Base-by-base conservation (phyloP, 163 green algal species). In the Coccomyxa subellipsoidea region DNA sequence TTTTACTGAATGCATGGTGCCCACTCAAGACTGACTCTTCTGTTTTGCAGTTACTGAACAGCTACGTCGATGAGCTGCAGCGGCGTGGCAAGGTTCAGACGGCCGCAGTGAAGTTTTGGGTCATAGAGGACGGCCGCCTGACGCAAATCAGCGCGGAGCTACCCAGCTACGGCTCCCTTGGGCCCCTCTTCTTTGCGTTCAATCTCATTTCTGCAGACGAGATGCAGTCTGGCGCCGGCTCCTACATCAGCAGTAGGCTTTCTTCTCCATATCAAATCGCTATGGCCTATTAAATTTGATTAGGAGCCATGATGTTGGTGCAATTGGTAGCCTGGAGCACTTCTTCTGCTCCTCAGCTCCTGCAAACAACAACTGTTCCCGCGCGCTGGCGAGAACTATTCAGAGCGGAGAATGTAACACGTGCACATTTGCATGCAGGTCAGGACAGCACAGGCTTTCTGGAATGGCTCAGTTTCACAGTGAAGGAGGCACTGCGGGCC, bases 151-250 rank as follows among this genome's bases (percentile, higher is more conserved):
- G 90, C 32, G 92, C 93, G 0, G 84, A 92, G 80, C 88, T 98
- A 34, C 85, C 87, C 0, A 82, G 84, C 18, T 89, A 84, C 25
- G 94, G 94, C 35, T 94, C 88, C 38, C 89, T 98, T 31, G 87
- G 84, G 8, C 93, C 94, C 3, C 88, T 98, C 4, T 96, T 97
- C 81, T 91, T 88, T 54, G 89, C 94, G 6, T 97, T 98, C 87
- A 92, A 91, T 0, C 88, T 97, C 31, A 95, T 98, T 47, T 92
- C 90, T 0, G 88, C 90, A 10, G 91, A 94, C 73, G 90, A 97
- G 77, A 87, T 94, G 38, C 37, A 78, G 35, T 79, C 86, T 53
- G 82, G 85, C 2, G 82, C 77, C 8, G 83, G 76, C 18, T 32
- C 53, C 15, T 69, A 69, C 54, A 34, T 34, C 29, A 39, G 38